Base-by-base conservation (phyloP, 768 basidiomycete species). In the Calvatia gigantea region DNA sequence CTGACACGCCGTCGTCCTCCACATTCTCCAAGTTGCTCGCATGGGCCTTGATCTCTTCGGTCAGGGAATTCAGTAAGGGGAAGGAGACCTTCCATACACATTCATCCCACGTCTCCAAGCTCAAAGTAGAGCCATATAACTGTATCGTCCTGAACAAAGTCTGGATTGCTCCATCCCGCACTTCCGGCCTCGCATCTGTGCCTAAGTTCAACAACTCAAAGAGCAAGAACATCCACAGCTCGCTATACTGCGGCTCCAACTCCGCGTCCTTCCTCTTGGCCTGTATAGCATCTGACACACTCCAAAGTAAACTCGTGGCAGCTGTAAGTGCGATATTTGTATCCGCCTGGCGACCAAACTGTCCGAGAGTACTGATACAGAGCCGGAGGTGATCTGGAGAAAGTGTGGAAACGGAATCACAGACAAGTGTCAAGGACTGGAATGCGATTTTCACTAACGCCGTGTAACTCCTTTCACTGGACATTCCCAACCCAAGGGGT, bases 321-420 rank as follows among this genome's bases (percentile, higher is more conserved):
- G 93, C 92, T 1, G 96, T 96, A 53, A 99, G 73, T 1, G 94
- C 91, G 54, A 99, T 96, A 62, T 99, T 99, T 35, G 96, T 95
- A 60, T 98, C 97, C 0, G 85, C 80, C 64, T 98, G 96, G 15
- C 87, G 82, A 6, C 95, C 94, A 69, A 96, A 99, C 52, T 89
- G 86, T 4, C 92, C 92, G 0, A 99, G 77, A 4, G 96, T 95
- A 58, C 78, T 83, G 70, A 98, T 96, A 62, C 94, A 98, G 7
- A 91, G 76, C 6, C 87, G 86, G 21, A 98, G 83, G 63, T 96
- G 88, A 23, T 86, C 82, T 0, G 86, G 81, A 0, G 89, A 87
- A 15, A 98, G 80, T 1, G 83, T 81, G 1, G 92, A 86, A 6
- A 98, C 81, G 2, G 91, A 91, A 66, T 99, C 96, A 69, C 94